Conservation (phyloP, 371 early-diverging fungal species). For the Actinomucor elegans region DNA sequence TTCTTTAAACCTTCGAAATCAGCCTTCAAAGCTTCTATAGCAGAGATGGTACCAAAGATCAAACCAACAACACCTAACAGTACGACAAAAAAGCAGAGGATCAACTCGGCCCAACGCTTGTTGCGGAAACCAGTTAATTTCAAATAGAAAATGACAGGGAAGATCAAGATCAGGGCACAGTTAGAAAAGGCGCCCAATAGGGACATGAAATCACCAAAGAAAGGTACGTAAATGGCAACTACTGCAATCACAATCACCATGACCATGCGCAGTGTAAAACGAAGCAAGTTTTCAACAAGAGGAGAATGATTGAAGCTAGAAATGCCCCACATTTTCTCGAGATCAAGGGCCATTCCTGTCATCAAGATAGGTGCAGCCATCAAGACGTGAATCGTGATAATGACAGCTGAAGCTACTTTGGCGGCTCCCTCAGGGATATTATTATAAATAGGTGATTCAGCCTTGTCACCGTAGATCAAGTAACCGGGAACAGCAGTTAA, state of each 20-base stretch:
- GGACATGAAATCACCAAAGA: constrained; percentile 73
- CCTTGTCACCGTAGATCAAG: constrained; percentile 71
- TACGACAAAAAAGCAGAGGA: constrained; percentile 51
- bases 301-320: constrained; percentile 29
- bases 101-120: constrained; percentile 35
- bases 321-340: constrained; percentile 56
- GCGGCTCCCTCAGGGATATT: constrained; percentile 65
- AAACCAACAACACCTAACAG: constrained; percentile 59
- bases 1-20: no score
- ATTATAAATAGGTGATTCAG: constrained; percentile 72
- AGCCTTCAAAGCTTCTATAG: constrained; percentile 47
- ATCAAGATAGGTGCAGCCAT: constrained; percentile 82
- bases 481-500: constrained; percentile 79
- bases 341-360: constrained; percentile 77
- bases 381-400: constrained; percentile 81
- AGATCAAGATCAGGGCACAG: constrained; percentile 64
- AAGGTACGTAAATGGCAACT: constrained; percentile 65
- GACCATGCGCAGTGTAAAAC: constrained; percentile 43
- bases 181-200: constrained; percentile 71
- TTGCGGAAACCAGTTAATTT: constrained; percentile 55
- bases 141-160: constrained; percentile 69
- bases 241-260: constrained; percentile 44
- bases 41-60: constrained; percentile 61
- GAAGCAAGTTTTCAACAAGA: constrained; percentile 38
- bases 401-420: constrained; percentile 65